Conservation (phyloP, 345 rosid genomes). For the Corchorus olitorius region DNA sequence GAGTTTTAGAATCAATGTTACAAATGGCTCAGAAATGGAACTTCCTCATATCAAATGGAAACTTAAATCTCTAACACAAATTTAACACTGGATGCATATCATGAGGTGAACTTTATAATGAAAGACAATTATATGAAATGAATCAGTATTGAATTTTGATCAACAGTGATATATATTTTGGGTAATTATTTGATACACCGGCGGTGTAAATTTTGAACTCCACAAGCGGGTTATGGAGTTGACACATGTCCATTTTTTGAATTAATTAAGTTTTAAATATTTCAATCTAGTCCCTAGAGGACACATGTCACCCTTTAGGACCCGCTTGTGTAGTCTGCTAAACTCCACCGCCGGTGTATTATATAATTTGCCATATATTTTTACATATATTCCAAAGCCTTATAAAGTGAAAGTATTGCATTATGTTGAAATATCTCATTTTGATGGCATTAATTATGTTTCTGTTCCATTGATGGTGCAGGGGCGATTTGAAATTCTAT, state of each 20-base stretch:
- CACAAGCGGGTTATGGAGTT: too few relatives aligned
- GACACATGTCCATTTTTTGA: too few relatives aligned
- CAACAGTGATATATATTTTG: not conserved
- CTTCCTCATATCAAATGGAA: not conserved
- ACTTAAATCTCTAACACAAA: not conserved
- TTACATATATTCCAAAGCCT: not conserved
- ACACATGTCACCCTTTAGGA: too few relatives aligned
- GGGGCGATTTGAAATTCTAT: slow-evolving; percentile 89
- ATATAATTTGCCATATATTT: too few relatives aligned
- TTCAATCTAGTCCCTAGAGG: too few relatives aligned
- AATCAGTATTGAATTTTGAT: not conserved
- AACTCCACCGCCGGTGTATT: too few relatives aligned
- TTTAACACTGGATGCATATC: not conserved
- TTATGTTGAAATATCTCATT: not conserved
- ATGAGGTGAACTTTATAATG: not conserved
- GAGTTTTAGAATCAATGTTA: not conserved
- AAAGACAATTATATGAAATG: not conserved
- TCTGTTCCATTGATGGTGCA: slow-evolving; percentile 33
- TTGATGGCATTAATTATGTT: slow-evolving; percentile 6
- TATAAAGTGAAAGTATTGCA: not conserved
- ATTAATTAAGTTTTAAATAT: too few relatives aligned
- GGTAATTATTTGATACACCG: too few relatives aligned
- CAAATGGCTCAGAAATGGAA: not conserved
- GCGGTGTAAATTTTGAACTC: too few relatives aligned
- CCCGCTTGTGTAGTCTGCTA: too few relatives aligned